These are phyloP conservation scores for Candida sonorensis DNA, from an alignment of 805 yeast genomes.

Conservation along the genomic window DNA sequence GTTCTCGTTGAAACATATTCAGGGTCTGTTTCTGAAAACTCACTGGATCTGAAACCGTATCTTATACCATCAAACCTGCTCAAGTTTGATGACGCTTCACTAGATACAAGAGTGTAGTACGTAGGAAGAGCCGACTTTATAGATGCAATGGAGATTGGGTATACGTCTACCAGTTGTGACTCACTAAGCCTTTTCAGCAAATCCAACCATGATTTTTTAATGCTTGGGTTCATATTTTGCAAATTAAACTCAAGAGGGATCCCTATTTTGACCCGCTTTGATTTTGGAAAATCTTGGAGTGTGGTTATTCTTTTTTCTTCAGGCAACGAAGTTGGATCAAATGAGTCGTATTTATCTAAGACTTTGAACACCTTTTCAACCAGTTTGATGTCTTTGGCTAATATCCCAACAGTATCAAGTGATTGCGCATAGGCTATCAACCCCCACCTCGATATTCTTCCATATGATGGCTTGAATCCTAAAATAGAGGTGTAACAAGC, in stretches of 20 bases:
- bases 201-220: constrained; percentile 40
- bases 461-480: constrained; percentile 94
- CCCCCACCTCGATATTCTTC: constrained; percentile 88
- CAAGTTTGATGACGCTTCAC: constrained; percentile 91
- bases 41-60: constrained; percentile 53
- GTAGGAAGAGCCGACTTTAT: constrained; percentile 63
- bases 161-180: constrained; percentile 45
- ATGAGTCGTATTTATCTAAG: constrained; percentile 55
- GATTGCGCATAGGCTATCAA: constrained; percentile 90
- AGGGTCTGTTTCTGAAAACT: constrained; percentile 25
- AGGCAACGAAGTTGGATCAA: constrained; percentile 72
- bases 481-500: constrained; percentile 77
- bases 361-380: constrained; percentile 44
- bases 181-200: constrained; percentile 38
- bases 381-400: constrained; percentile 43
- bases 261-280: constrained; percentile 59
- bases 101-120: constrained; percentile 82
- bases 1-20: constrained; percentile 52
- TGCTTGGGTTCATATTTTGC: constrained; percentile 42
- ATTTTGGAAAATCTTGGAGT: too few relatives aligned
- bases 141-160: constrained; percentile 65
- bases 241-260: constrained; percentile 63
- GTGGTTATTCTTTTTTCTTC: constrained; percentile 26
- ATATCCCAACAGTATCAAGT: constrained; percentile 87
- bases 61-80: constrained; percentile 88